These are phyloP conservation scores for Bruguiera parviflora DNA, from an alignment of 345 rosid genomes.

Conservation along the genomic window DNA sequence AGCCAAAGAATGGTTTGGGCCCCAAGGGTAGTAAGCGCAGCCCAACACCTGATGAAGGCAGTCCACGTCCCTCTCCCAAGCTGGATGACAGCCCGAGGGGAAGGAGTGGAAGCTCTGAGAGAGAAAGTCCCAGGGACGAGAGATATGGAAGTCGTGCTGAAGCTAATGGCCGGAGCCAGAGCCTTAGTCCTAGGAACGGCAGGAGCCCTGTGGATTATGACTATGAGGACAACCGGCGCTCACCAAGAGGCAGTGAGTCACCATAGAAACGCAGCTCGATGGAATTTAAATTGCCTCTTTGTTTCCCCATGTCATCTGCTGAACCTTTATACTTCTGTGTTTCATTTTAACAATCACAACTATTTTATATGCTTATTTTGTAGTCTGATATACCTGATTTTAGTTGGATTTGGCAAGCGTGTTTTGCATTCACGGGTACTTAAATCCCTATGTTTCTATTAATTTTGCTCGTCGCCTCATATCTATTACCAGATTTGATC, in stretches of 20 bases:
- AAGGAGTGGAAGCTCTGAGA: constrained; percentile 50
- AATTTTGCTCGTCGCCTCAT: too few relatives aligned
- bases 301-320: neutral
- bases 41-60: constrained; percentile 44
- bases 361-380: neutral
- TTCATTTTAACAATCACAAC: neutral
- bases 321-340: neutral
- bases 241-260: constrained; percentile 24
- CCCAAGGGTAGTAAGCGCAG: constrained; percentile 58
- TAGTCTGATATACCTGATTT: neutral
- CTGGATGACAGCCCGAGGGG: constrained; percentile 28
- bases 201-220: constrained; percentile 46
- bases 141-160: constrained; percentile 50
- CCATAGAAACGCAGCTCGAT: constrained; percentile 10
- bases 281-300: neutral
- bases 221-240: constrained; percentile 23
- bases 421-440: neutral
- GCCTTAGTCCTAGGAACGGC: constrained; percentile 47
- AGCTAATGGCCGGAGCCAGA: constrained; percentile 50
- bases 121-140: constrained; percentile 34
- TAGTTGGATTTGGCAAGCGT: constrained; percentile 1
- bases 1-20: constrained; percentile 26
- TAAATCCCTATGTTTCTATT: neutral
- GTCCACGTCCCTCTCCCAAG: constrained; percentile 30
- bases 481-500: too few relatives aligned